phyloP scores from a whole-genome alignment of 192 early-diverging fungal species.

The Umbelopsis sp. region DNA sequence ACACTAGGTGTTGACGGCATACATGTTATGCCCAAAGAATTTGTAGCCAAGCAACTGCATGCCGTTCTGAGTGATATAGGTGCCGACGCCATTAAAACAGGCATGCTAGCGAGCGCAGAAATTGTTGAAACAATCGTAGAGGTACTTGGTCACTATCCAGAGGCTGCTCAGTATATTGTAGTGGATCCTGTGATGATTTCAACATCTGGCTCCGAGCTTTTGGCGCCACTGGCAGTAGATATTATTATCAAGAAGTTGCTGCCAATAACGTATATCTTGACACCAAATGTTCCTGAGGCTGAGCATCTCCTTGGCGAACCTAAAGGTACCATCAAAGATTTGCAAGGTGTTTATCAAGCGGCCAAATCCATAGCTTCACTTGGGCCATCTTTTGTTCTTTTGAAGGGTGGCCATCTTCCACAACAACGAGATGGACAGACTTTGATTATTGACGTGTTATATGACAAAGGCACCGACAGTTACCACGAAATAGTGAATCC shows the following conservation, averaged over 20 bases:
- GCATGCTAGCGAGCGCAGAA: constrained; percentile 70
- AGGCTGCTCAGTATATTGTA: constrained; percentile 49
- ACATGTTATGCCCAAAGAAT: constrained; percentile 55
- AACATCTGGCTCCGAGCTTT: constrained; percentile 66
- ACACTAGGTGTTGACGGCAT: constrained; percentile 78
- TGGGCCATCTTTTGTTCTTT: constrained; percentile 60
- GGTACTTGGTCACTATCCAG: constrained; percentile 41
- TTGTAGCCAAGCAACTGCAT: constrained; percentile 70
- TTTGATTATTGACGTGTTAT: constrained; percentile 66
- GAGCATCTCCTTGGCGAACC: constrained; percentile 56
- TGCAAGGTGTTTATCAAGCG: constrained; percentile 65
- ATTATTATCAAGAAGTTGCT: constrained; percentile 57
- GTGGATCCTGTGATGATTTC: constrained; percentile 91
- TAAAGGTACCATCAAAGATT: constrained; percentile 42
- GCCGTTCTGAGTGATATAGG: constrained; percentile 80
- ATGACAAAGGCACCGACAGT: constrained; percentile 36
- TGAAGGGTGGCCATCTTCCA: constrained; percentile 87
- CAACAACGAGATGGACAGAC: constrained; percentile 28
- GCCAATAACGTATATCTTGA: constrained; percentile 72
- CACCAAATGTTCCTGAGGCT: constrained; percentile 86
- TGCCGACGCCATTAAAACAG: constrained; percentile 75
- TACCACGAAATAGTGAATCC: constrained; percentile 53
- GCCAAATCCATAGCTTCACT: constrained; percentile 53
- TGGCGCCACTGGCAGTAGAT: constrained; percentile 61
- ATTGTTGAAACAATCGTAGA: constrained; percentile 64